Evolutionary conservation across 495 filamentous ascomycete genomes (phyloP), one percentile per base, ranked within the genome.

Genomic region (Daldinia childiae): DNA sequence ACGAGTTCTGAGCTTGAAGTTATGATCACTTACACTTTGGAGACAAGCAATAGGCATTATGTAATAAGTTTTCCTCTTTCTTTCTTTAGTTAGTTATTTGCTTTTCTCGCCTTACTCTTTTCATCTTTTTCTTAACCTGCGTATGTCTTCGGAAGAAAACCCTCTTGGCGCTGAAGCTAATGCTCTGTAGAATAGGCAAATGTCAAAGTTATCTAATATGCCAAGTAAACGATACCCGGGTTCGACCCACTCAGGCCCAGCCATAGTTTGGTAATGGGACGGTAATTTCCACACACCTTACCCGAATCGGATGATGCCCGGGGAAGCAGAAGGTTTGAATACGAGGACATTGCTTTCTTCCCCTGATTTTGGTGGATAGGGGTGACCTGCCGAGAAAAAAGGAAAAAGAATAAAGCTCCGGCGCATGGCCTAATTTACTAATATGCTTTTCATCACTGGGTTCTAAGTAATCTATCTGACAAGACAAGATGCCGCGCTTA

Each of bases 261-360:
- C 19, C 17, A n/a, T 51, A 17, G 58, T 64, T 64, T 72, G 69
- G 69, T 52, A 64, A 62, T 67, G 64, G 45, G 24, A 58, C 58
- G 29, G 64, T 54, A 72, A 72, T 72, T 72, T 72, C 69, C 69
- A 45, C 34, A 56, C 21, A 57, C 55, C 64, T 34, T 51, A 38
- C 50, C 21, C 58, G 38, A 52, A 50, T 71, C 68, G 62, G 57
- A 51, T 9, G 38, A 52, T 57, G 21, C 17, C 21, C 26, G 50
- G 58, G 62, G 55, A 26, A 32, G 30, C 36, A 54, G 59, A 24
- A 27, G 17, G 17, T 64, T 55, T 56, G 48, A 68, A 72, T 72
- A 72, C 69, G 69, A 72, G 58, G 19, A 11, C 39, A 41, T 48
- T 17, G 34, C n/a, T 17, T 55, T 39, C 32, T 4, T 39, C 58